Evolutionary conservation across 2,329 filamentous ascomycete species (phyloP).

Genomic region (Fusarium brachygibbosum): DNA sequence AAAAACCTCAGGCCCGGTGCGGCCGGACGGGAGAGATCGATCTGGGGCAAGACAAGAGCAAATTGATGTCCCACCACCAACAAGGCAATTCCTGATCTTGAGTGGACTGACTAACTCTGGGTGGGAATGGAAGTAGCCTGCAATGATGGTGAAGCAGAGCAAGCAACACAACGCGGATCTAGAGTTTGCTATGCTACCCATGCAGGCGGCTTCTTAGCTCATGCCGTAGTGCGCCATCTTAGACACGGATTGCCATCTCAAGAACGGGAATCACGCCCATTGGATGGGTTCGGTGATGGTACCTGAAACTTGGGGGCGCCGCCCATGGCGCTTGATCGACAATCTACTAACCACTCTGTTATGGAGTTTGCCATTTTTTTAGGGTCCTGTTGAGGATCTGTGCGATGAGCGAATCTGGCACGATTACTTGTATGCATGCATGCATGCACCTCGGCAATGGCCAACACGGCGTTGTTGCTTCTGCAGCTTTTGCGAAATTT

Average conservation of each 20-base stretch:
- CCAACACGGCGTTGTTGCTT: not conserved
- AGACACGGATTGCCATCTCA: slow-evolving; percentile 39
- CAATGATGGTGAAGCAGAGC: not conserved
- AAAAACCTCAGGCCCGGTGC: slow-evolving; percentile 18
- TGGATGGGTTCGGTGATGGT: slow-evolving; percentile 39
- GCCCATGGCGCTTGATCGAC: slow-evolving; percentile 44
- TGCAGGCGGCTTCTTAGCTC: slow-evolving; percentile 17
- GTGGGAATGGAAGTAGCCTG: slow-evolving; percentile 2
- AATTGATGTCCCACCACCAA: slow-evolving; percentile 15
- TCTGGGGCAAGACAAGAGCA: slow-evolving; percentile 23
- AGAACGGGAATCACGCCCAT: slow-evolving; percentile 42
- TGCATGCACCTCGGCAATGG: not conserved
- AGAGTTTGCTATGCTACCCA: slow-evolving; percentile 34
- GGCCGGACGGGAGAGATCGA: slow-evolving; percentile 31
- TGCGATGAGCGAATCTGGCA: slow-evolving; percentile 4
- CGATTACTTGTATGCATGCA: not conserved
- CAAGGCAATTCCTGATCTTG: slow-evolving; percentile 12
- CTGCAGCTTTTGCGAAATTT: not conserved
- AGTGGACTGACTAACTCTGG: not conserved
- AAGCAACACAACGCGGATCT: slow-evolving; percentile 10
- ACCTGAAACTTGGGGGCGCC: slow-evolving; percentile 46
- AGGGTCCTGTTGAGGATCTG: slow-evolving; percentile 5
- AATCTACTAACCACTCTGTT: slow-evolving; percentile 16
- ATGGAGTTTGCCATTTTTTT: slow-evolving; percentile 16
- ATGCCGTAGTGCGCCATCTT: slow-evolving; percentile 37